Evolutionary conservation across 164 flowering plant genomes (phyloP).

Genomic region (Berberis thunbergii): DNA sequence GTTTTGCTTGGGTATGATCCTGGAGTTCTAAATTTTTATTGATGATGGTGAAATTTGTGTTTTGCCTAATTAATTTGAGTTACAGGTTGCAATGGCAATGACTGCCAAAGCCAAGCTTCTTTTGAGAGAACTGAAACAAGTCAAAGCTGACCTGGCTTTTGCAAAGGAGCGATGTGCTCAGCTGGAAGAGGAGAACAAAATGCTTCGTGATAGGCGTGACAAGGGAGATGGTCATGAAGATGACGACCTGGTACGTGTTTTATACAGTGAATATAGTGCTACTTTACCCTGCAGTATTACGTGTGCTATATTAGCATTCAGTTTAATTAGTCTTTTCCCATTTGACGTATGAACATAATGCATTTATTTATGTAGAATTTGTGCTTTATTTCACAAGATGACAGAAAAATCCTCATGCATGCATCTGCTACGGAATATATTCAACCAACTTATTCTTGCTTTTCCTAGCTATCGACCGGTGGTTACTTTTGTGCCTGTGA

Average conservation of each 20-base stretch:
- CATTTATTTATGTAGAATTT: no score
- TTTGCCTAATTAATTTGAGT: slow-evolving; percentile 9
- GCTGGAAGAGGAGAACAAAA: slow-evolving; percentile 89
- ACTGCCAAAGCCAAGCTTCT: slow-evolving; percentile 97
- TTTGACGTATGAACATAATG: no score
- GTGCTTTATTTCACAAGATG: no score
- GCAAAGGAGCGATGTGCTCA: slow-evolving; percentile 83
- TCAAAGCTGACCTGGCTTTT: slow-evolving; percentile 92
- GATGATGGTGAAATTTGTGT: slow-evolving; percentile 21
- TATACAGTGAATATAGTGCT: neutral
- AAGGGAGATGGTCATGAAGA: slow-evolving; percentile 73
- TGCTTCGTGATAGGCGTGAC: slow-evolving; percentile 59
- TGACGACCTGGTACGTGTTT: slow-evolving; percentile 76
- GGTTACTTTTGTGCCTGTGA: no score
- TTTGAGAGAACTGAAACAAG: slow-evolving; percentile 81
- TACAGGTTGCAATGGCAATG: slow-evolving; percentile 95
- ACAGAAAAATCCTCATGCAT: no score
- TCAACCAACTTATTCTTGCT: no score
- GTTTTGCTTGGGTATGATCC: no score
- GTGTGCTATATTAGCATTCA: no score
- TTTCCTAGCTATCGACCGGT: no score
- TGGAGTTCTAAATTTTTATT: slow-evolving; percentile 1
- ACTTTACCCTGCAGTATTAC: no score
- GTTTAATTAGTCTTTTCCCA: no score
- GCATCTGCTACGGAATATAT: no score